Evolutionary conservation across 2,329 filamentous ascomycete genomes (phyloP).

Genomic region (Aspergillus sp.): DNA sequence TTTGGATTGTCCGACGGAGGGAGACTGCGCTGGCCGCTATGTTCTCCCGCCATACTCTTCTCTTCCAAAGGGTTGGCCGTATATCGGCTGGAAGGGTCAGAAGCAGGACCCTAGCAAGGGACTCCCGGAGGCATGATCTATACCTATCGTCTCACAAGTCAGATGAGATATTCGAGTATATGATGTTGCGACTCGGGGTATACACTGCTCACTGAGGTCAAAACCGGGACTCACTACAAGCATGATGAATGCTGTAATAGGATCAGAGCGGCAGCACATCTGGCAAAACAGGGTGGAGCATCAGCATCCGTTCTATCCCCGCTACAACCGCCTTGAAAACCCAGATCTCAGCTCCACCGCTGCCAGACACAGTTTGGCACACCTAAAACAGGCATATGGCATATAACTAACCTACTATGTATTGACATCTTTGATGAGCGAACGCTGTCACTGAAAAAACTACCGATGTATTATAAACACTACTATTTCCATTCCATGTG

Average conservation of each 20-base stretch:
- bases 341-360: not conserved
- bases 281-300: not conserved
- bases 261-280: not conserved
- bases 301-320: too few relatives aligned
- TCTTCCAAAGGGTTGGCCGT: conserved; percentile 64
- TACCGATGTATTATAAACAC: not conserved
- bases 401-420: not conserved
- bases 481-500: not conserved
- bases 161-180: not conserved
- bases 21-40: conserved; percentile 59
- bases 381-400: too few relatives aligned
- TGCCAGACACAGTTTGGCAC: not conserved
- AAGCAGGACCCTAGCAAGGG: conserved; percentile 36
- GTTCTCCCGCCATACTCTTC: conserved; percentile 58
- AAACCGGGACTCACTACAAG: not conserved
- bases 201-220: not conserved
- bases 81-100: conserved; percentile 53
- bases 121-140: conserved; percentile 31
- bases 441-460: not conserved
- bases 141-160: not conserved
- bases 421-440: not conserved
- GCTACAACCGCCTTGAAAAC: too few relatives aligned
- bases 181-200: not conserved
- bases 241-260: too few relatives aligned
- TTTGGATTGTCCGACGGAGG: conserved; percentile 43